Evolutionary conservation across 192 early-diverging fungal species (phyloP), one percentile per base, ranked within the genome.

Genomic region (Bifiguratus adelaidae): DNA sequence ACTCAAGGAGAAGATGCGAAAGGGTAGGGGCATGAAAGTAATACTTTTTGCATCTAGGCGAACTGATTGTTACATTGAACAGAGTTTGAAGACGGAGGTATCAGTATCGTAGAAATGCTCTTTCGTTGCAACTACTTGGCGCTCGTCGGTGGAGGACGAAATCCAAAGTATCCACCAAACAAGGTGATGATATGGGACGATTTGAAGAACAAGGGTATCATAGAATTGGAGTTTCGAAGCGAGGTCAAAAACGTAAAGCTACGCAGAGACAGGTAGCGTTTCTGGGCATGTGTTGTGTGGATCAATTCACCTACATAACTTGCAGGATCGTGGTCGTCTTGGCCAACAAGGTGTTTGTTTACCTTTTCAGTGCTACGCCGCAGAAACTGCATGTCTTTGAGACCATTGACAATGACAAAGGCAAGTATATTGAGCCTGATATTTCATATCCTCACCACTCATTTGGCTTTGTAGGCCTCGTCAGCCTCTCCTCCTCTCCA

Each of bases 141-240:
- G 0, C 70, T 91, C 40, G 89, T 92, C 9, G 89, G 85, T 22
- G 85, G 85, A 2, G 88, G 88, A 9, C 74, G 79, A 46, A 83
- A 88, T 47, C 89, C 91, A 33, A 73, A 76, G 53, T 87, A 85
- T 42, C 81, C 86, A n/a, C 86, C 86, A 7, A 90, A 86, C 63
- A 82, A 82, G 38, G 90, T 89, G 11, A 78, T 86, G 33, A 77
- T 95, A 38, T 95, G 86, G 76, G 92, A 95, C 48, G 87, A 88
- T 48, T 70, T 74, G 7, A 81, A 75, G 56, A 72, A 68, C 30
- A 77, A 76, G 45, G 67, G 78, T 3, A 73, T 91, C 11, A 64
- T 78, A 3, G 83, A 87, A 59, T 60, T 91, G 13, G 85, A 88
- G 56, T 88, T 88, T 47, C 70, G 76, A 52, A 82, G 74, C 5